These are phyloP conservation scores for Eucalyptus curtisii DNA, from an alignment of 345 rosid genomes.

Conservation along the genomic window DNA sequence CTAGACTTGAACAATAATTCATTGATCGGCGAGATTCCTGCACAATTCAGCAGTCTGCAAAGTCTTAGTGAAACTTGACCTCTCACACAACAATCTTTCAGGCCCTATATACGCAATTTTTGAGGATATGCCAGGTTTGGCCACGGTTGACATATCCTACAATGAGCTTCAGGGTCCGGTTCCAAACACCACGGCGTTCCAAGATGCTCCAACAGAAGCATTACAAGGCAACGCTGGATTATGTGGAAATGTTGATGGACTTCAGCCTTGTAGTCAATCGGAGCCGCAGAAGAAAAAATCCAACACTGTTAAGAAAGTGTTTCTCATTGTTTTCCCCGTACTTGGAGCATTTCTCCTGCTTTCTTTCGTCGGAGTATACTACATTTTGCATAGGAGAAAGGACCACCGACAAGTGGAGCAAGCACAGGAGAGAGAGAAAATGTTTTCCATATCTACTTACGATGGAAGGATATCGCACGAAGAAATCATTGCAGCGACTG, in stretches of 20 bases:
- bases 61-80: constrained; percentile 5
- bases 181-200: constrained; percentile 14
- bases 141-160: constrained; percentile 4
- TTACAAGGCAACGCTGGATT: constrained; percentile 4
- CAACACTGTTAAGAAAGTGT: not conserved
- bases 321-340: not conserved
- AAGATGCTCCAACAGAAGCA: not conserved
- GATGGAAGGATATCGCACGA: constrained; percentile 2
- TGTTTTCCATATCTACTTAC: not conserved
- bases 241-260: constrained; percentile 5
- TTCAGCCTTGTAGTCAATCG: not conserved
- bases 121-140: not conserved
- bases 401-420: not conserved
- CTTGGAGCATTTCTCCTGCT: not conserved
- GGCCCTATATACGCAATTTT: constrained; percentile 7
- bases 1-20: not conserved
- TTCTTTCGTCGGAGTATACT: not conserved
- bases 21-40: constrained; percentile 13
- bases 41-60: not conserved
- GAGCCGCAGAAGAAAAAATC: not conserved
- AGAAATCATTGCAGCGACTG: constrained; percentile 7
- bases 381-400: not conserved
- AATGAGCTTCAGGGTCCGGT: constrained; percentile 17
- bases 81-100: constrained; percentile 13
- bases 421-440: not conserved